Percentiles rank a stretch among this genome's conserved stretches.
Conservation (phyloP, 2,329 filamentous ascomycete genomes). For the Byssothecium circinans region DNA sequence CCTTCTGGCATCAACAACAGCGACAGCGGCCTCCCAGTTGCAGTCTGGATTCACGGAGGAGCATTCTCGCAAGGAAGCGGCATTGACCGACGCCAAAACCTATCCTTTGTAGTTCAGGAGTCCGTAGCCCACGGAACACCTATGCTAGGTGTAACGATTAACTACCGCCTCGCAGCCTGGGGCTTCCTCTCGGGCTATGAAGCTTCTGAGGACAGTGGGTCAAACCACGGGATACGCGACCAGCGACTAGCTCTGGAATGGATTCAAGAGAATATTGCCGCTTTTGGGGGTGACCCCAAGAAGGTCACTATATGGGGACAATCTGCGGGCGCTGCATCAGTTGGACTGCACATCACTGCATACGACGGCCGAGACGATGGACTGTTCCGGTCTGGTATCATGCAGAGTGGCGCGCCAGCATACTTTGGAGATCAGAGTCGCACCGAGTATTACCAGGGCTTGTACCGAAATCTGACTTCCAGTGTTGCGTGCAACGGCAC, state of each 20-base stretch:
- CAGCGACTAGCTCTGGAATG: conserved; percentile 51
- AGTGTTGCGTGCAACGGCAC: neutral
- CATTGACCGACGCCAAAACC: conserved; percentile 57
- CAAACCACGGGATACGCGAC: conserved; percentile 50
- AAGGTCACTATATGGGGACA: conserved; percentile 52
- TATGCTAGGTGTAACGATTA: conserved; percentile 48
- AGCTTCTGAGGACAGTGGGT: conserved; percentile 44
- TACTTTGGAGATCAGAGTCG: conserved; percentile 18
- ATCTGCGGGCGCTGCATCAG: conserved; percentile 47
- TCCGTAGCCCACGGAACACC: conserved; percentile 50
- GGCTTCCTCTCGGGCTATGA: conserved; percentile 62
- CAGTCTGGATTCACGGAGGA: conserved; percentile 60
- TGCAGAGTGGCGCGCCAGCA: conserved; percentile 48
- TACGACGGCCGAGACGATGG: conserved; percentile 52
- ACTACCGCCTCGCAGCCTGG: conserved; percentile 60
- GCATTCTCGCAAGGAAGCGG: conserved; percentile 53
- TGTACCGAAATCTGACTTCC: no score
- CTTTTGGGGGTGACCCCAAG: conserved; percentile 47
- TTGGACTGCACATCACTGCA: conserved; percentile 50
- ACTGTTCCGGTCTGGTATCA: conserved; percentile 52
- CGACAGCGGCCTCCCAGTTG: conserved; percentile 50
- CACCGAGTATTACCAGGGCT: no score
- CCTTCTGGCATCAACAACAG: conserved; percentile 37
- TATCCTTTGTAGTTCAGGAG: conserved; percentile 50
- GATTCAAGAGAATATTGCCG: conserved; percentile 48